Conservation (phyloP, 1,284 basidiomycete genomes). For the Taiwanofungus camphoratus region DNA sequence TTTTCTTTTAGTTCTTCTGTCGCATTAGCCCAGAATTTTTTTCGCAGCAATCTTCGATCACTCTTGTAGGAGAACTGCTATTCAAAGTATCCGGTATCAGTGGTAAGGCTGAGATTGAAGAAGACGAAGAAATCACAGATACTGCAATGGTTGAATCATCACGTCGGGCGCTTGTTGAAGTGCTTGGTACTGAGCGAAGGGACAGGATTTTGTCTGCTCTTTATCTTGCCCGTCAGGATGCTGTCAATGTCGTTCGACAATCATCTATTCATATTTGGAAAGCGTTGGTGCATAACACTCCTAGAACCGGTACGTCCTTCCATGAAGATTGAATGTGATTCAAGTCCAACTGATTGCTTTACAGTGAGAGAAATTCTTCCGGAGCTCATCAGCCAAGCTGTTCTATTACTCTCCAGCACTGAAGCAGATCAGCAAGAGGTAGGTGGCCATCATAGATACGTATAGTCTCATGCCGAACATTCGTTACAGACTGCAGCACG, state of each 20-base stretch:
- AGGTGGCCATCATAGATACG: constrained; percentile 8
- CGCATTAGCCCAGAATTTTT: too few relatives aligned
- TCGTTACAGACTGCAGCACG: constrained; percentile 69
- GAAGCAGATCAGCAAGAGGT: constrained; percentile 92
- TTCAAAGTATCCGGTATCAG: constrained; percentile 99
- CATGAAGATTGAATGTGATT: neutral
- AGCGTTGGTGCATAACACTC: constrained; percentile 90
- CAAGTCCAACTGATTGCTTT: neutral
- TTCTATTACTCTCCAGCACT: constrained; percentile 71
- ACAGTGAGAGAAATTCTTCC: constrained; percentile 92
- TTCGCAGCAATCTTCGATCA: constrained; percentile 91
- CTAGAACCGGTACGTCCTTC: constrained; percentile 59
- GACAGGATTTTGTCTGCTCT: constrained; percentile 89
- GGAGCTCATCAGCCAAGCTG: constrained; percentile 75
- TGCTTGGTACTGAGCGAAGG: constrained; percentile 84
- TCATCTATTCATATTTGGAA: constrained; percentile 98
- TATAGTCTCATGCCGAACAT: constrained; percentile 3
- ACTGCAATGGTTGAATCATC: constrained; percentile 70
- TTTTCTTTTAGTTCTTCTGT: constrained; percentile 5
- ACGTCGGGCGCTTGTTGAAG: constrained; percentile 80
- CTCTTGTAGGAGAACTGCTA: constrained; percentile 90
- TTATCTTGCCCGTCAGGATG: constrained; percentile 93
- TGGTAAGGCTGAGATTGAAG: constrained; percentile 83
- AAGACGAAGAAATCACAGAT: constrained; percentile 68
- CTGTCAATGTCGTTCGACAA: constrained; percentile 86